Conservation (phyloP, 23 red algal species). For the Gracilariopsis chorda region DNA sequence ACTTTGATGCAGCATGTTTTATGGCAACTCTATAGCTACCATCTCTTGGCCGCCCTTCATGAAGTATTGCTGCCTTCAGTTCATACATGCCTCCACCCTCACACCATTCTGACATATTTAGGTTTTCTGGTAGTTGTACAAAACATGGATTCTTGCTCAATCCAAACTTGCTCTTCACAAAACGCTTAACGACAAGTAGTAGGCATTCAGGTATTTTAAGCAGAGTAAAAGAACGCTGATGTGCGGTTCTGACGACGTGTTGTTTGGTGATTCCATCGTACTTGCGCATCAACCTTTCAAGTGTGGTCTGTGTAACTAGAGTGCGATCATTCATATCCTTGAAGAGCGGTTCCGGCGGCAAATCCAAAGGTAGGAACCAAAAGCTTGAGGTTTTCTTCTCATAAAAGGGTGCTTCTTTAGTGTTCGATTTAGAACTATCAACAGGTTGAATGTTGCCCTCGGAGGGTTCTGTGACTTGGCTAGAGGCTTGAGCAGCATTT, state of each 20-base stretch:
- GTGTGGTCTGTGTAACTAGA: constrained; percentile 8
- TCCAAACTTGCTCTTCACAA: constrained; percentile 46
- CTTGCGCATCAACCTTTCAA: constrained; percentile 40
- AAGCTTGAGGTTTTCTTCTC: neutral
- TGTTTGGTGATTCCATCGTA: constrained; percentile 39
- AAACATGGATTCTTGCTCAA: constrained; percentile 59
- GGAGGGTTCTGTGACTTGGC: neutral
- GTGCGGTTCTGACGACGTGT: constrained; percentile 23
- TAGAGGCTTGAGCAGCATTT: neutral
- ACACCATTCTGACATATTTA: constrained; percentile 23
- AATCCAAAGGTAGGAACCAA: constrained; percentile 64
- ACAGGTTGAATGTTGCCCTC: neutral
- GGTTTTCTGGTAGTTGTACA: constrained; percentile 37
- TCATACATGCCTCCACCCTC: constrained; percentile 15
- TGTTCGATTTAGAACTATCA: neutral
- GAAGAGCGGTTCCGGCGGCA: constrained; percentile 60
- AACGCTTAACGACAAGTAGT: constrained; percentile 34
- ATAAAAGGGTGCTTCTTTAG: neutral
- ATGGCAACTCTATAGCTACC: constrained; percentile 31
- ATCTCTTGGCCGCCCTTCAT: constrained; percentile 24
- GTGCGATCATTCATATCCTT: constrained; percentile 47
- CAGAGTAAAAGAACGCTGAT: constrained; percentile 6
- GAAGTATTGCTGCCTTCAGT: constrained; percentile 32
- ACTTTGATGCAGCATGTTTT: constrained; percentile 34
- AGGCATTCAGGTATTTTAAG: constrained; percentile 32